Percentiles rank a stretch among this genome's conserved stretches.
Conservation (phyloP, 1,139 yeast species). For the Candida buenavistaensis region DNA sequence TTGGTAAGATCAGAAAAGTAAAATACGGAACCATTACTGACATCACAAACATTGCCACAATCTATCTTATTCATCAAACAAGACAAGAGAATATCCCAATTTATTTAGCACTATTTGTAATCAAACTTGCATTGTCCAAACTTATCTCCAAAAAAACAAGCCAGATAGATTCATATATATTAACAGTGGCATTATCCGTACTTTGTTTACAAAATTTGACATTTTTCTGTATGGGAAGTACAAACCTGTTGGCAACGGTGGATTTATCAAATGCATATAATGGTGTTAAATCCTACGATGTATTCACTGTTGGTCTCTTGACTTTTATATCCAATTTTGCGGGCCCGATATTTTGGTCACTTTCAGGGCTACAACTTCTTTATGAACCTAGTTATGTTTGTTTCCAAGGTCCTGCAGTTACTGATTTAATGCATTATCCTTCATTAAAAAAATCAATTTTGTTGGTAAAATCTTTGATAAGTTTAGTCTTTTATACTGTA, state of each 20-base stretch:
- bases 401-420: constrained; percentile 12
- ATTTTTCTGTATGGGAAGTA: constrained; percentile 86
- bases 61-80: constrained; percentile 70
- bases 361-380: constrained; percentile 49
- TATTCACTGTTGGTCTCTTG: constrained; percentile 71
- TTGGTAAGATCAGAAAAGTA: constrained; percentile 26
- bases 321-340: constrained; percentile 83
- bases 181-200: constrained; percentile 22
- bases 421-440: constrained; percentile 17
- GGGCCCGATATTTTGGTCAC: constrained; percentile 82
- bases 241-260: constrained; percentile 88
- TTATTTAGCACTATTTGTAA: constrained; percentile 50
- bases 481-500: constrained; percentile 56
- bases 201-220: constrained; percentile 65
- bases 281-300: constrained; percentile 71
- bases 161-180: constrained; percentile 22
- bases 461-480: constrained; percentile 35
- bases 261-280: constrained; percentile 91
- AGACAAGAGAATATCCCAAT: constrained; percentile 69
- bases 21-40: constrained; percentile 38
- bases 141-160: constrained; percentile 10
- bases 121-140: constrained; percentile 29
- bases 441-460: constrained; percentile 34
- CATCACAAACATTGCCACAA: constrained; percentile 43
- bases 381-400: constrained; percentile 28